Base-by-base conservation (phyloP, 2,329 filamentous ascomycete species). In the Seiridium unicorne region DNA sequence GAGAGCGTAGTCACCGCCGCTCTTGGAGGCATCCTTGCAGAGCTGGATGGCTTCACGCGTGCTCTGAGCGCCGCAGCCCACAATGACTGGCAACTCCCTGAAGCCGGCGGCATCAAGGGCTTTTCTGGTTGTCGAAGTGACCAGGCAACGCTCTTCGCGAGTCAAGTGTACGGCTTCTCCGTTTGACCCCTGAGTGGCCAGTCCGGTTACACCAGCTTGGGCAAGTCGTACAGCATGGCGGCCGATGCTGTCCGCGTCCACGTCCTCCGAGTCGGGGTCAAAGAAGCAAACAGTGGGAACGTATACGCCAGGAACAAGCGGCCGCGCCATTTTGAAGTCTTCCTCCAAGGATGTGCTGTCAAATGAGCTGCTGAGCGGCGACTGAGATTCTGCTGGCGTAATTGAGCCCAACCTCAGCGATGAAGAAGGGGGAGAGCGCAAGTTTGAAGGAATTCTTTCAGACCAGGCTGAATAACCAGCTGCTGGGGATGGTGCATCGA, bases 151-250 rank as follows among this genome's bases (percentile, higher is more conserved):
- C 76, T 94, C 91, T 32, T 83, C 78, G 67, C 88, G 88, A 48
- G 87, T 87, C 40, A 94, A 82, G 70, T 93, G 90, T 10, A 93
- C 90, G 6, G 91, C 90, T 78, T 95, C 91, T 68, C 91, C 91
- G 70, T 94, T 94, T 70, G 89, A 92, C 51, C 91, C 91, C 72
- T 93, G 90, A 9, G 89, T 91, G 54, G 90, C 89, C 51, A 94
- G 81, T 26, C 90, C 90, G 13, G 88, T 84, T 47, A 93, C 85
- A 64, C 91, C 91, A 35, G 89, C 85, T 68, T 87, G 81, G 51
- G 89, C 90, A n/a, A 94, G 85, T 67, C 87, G 85, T 57, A 90
- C 83, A 44, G 89, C 86, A 70, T 84, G 79, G 56, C 78, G 81
- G 54, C 83, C 80, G 61, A 88, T 87, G 44, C 86, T 84, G 42